Evolutionary conservation across 78 protist genomes (phyloP).

Genomic region (Dictyostelium brefeldianum): DNA sequence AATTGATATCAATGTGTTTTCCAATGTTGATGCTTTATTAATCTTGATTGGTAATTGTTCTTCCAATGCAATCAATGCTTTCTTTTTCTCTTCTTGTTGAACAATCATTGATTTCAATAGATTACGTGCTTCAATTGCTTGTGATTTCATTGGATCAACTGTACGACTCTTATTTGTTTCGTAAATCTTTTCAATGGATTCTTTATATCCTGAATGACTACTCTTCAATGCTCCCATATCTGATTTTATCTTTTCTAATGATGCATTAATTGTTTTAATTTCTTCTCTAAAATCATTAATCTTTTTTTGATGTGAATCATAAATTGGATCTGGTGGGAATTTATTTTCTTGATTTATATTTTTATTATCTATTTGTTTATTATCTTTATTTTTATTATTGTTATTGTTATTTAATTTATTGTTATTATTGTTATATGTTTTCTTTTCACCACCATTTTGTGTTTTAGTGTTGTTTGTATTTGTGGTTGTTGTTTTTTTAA

Average conservation of each 20-base stretch:
- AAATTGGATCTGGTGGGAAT: constrained; percentile 32
- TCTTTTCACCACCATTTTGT: constrained; percentile 18
- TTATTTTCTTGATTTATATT: constrained; percentile 7
- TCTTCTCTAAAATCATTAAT: constrained; percentile 3
- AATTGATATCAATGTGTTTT: not conserved
- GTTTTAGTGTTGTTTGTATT: not conserved
- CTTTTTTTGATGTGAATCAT: constrained; percentile 4
- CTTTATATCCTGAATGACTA: not conserved
- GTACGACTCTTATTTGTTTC: not conserved
- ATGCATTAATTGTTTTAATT: not conserved
- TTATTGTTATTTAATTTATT: not conserved
- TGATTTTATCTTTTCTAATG: not conserved
- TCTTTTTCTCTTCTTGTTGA: constrained; percentile 14
- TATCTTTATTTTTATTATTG: not conserved
- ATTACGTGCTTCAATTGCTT: not conserved
- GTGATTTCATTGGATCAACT: not conserved
- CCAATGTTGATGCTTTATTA: not conserved
- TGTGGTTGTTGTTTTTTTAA: not conserved
- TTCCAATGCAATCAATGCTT: not conserved
- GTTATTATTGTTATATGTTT: not conserved
- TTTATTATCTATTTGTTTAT: not conserved
- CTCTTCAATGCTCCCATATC: not conserved
- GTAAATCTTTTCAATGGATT: not conserved
- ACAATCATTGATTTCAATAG: not conserved
- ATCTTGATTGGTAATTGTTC: constrained; percentile 22